Evolutionary conservation across 2,329 filamentous ascomycete genomes (phyloP).

Genomic region (Hymenoscyphus salicellus): DNA sequence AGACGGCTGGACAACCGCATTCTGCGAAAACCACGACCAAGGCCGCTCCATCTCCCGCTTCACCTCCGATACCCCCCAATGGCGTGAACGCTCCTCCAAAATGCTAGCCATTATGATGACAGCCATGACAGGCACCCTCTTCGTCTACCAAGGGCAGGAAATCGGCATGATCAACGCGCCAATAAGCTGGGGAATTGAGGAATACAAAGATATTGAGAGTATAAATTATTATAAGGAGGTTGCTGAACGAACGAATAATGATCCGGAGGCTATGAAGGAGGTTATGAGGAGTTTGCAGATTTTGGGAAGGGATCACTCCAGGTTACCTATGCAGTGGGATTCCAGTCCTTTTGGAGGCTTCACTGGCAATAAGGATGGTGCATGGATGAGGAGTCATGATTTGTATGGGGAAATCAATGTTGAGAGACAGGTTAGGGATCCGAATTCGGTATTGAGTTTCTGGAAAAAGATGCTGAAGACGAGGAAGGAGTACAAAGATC

Average conservation of each 20-base stretch:
- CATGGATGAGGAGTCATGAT: constrained; percentile 61
- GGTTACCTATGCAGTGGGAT: constrained; percentile 68
- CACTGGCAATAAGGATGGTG: constrained; percentile 47
- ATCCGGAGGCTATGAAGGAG: constrained; percentile 42
- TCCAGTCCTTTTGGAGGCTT: constrained; percentile 57
- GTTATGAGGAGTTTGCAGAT: constrained; percentile 53
- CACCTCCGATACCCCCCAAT: constrained; percentile 31
- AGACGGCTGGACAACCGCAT: constrained; percentile 58
- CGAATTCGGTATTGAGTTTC: constrained; percentile 31
- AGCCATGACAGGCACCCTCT: constrained; percentile 53
- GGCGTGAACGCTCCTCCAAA: constrained; percentile 41
- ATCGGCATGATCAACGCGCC: constrained; percentile 59
- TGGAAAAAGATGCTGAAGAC: constrained; percentile 32
- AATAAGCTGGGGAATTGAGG: constrained; percentile 47
- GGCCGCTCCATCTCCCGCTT: constrained; percentile 54
- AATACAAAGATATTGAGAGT: constrained; percentile 50
- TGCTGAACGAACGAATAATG: constrained; percentile 36
- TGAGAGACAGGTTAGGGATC: constrained; percentile 44
- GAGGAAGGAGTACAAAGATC: constrained; percentile 49
- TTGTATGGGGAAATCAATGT: constrained; percentile 56
- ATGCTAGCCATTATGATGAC: constrained; percentile 51
- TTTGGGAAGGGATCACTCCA: constrained; percentile 62
- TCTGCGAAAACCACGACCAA: constrained; percentile 64
- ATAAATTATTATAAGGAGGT: constrained; percentile 50
- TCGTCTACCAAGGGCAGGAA: constrained; percentile 60